Evolutionary conservation across 2,329 filamentous ascomycete genomes (phyloP).

Genomic region (Colletotrichum chlorophyti): DNA sequence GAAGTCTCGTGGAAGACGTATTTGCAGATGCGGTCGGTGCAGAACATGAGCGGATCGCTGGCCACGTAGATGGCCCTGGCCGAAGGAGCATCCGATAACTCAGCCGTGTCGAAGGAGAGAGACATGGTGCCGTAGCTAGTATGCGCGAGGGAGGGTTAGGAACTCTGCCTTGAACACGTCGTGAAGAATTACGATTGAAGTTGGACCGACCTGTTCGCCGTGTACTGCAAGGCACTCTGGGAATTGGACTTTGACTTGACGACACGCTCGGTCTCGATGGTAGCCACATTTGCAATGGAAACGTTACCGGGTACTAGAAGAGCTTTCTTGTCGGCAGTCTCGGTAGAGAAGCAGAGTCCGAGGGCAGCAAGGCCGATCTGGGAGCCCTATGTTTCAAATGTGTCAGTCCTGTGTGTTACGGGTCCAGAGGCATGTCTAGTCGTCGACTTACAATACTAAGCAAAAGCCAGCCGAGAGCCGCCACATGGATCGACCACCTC

Average conservation of each 20-base stretch:
- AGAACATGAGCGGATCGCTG: conserved; percentile 35
- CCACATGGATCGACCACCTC: conserved; percentile 35
- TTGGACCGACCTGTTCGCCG: conserved; percentile 45
- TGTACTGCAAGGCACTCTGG: conserved; percentile 45
- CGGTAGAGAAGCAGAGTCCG: conserved; percentile 49
- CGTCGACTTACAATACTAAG: conserved; percentile 37
- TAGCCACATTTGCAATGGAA: conserved; percentile 43
- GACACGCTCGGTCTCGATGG: conserved; percentile 39
- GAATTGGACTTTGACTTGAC: conserved; percentile 33
- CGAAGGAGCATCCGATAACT: conserved; percentile 31
- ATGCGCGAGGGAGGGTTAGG: no score
- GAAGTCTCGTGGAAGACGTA: conserved; percentile 46
- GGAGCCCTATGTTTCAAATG: conserved; percentile 40
- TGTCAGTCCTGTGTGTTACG: background rate
- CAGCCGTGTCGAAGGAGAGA: conserved; percentile 36
- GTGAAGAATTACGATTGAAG: background rate
- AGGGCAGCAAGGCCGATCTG: conserved; percentile 51
- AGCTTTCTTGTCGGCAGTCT: conserved; percentile 41
- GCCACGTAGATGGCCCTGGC: conserved; percentile 39
- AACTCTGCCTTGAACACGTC: no score
- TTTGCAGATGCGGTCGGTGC: conserved; percentile 31
- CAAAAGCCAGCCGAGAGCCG: conserved; percentile 38
- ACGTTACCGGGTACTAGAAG: conserved; percentile 42
- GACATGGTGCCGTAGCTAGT: conserved; percentile 48
- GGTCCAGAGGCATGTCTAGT: no score